Evolutionary conservation across 192 early-diverging fungal genomes (phyloP), one percentile per base, ranked within the genome.

Genomic region (Spizellomyces punctatus): DNA sequence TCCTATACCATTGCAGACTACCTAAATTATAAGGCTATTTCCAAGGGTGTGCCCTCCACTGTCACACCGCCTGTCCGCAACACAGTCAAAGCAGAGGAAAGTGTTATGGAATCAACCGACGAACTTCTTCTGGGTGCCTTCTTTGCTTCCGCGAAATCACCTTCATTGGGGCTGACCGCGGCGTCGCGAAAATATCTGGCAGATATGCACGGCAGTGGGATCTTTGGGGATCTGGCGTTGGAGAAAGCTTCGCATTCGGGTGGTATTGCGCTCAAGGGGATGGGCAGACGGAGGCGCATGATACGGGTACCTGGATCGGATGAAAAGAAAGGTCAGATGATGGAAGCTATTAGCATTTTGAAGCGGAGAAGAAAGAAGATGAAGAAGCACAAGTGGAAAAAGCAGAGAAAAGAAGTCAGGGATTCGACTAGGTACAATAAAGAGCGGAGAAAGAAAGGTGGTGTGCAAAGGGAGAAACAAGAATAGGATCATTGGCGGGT

Each of bases 311-410:
- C 59, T 27, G 12, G n/a, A 21, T 61, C 59, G 27, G 27, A 67
- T 52, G 36, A 62, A 22, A n/a, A 57, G n/a, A 62, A 41, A 27
- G 60, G 22, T 22, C n/a, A 71, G 55, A 54, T 19, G 17, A 69
- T 68, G 59, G 81, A 89, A 55, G 74, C 90, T 79, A 93, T 94
- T 27, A 92, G 86, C 71, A 91, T 95, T 43, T 77, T 89, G 69
- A 90, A 94, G 79, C 91, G 91, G 76, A 87, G 94, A 61, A 90
- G 83, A 72, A 89, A 90, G 81, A 95, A 94, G 89, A 95, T 96
- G 94, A 95, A 95, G 75, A 98, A 96, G 82, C 94, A 98, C 85
- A 98, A 98, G 82, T 91, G 91, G 77, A 92, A 91, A 79, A 98
- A 98, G 77, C 76, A 90, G 61, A 85, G 91, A 10, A 70, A 67